phyloP scores from a whole-genome alignment of 257 asterid species.

The Solanum arcanum region DNA sequence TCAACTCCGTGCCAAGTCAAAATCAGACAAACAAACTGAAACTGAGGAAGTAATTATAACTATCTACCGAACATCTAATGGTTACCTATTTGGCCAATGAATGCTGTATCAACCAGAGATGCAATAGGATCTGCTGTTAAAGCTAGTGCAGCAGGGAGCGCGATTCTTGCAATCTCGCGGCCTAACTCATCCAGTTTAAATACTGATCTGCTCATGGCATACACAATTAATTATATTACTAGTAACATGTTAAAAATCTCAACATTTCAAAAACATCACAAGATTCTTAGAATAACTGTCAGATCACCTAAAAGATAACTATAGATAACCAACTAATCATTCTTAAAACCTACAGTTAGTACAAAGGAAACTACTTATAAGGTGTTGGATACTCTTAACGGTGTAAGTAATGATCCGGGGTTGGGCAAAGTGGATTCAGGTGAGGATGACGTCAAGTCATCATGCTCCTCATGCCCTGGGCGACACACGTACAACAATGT shows the following conservation, averaged over 20 bases:
- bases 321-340: neutral
- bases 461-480: too few species aligned
- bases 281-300: neutral
- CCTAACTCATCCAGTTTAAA: constrained; percentile 62
- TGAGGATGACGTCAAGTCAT: too few species aligned
- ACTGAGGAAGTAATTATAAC: neutral
- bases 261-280: neutral
- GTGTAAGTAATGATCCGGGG: neutral
- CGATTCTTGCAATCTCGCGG: constrained; percentile 44
- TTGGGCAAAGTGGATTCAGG: neutral
- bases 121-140: constrained; percentile 85
- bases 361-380: neutral
- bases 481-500: too few species aligned
- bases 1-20: neutral
- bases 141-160: constrained; percentile 70
- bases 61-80: neutral
- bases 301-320: neutral
- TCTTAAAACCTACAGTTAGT: neutral
- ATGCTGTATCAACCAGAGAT: constrained; percentile 72
- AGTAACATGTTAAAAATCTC: neutral
- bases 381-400: neutral
- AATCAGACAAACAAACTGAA: neutral
- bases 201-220: constrained; percentile 25
- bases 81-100: constrained; percentile 73
- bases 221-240: neutral